These are phyloP conservation scores for Oenanthe sinensis DNA, from an alignment of 129 eudicot genomes.

Conservation along the genomic window DNA sequence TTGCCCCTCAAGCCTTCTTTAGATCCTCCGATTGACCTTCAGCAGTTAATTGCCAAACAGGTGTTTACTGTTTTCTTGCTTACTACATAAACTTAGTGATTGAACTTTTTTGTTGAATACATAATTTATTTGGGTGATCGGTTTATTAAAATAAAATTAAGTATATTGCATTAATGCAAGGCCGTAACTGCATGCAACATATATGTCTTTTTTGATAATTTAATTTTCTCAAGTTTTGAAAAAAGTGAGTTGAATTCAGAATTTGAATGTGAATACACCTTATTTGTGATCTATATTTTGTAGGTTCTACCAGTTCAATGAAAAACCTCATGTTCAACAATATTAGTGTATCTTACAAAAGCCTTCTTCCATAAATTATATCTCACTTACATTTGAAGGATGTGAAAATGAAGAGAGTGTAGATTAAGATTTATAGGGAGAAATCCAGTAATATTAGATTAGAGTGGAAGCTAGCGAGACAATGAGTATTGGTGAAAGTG, in stretches of 20 bases:
- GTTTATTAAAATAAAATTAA: background rate
- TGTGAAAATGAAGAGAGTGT: background rate
- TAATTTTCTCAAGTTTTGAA: background rate
- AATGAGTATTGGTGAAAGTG: background rate
- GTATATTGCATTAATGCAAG: background rate
- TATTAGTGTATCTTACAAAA: background rate
- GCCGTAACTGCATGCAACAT: background rate
- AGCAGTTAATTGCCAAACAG: constrained; percentile 14
- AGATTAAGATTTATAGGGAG: background rate
- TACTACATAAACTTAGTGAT: background rate
- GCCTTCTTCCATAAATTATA: background rate
- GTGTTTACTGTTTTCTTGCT: background rate
- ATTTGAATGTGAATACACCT: background rate
- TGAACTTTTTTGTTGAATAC: background rate
- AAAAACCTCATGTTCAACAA: background rate
- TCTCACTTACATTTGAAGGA: background rate
- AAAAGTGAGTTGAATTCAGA: background rate
- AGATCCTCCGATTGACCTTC: background rate
- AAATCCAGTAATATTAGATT: background rate
- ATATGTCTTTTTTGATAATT: background rate
- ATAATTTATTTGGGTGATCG: background rate
- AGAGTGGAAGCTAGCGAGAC: background rate
- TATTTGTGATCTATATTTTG: background rate
- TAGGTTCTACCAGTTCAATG: background rate
- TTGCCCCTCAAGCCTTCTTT: background rate